phyloP scores from a whole-genome alignment of 805 yeast species.

The Nematodospora valgi region DNA sequence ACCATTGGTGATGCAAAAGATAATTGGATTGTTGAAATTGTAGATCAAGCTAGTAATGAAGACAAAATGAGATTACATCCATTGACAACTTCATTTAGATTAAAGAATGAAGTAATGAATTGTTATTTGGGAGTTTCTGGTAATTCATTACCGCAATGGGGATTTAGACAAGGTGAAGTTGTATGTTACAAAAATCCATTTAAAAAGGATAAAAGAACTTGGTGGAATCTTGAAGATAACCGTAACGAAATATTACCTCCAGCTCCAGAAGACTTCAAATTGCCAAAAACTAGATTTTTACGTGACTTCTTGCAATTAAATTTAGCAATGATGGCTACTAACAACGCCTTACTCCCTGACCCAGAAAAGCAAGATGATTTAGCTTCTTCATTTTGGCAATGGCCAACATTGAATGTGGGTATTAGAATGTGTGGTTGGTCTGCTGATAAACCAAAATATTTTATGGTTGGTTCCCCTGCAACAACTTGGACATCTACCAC shows the following conservation, averaged over 20 bases:
- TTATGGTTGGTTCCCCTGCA: slow-evolving; percentile 67
- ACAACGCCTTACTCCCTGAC: slow-evolving; percentile 79
- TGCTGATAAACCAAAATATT: slow-evolving; percentile 51
- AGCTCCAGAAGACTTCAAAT: slow-evolving; percentile 56
- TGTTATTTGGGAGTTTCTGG: slow-evolving; percentile 90
- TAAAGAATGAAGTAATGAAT: slow-evolving; percentile 62
- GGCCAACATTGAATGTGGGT: slow-evolving; percentile 71
- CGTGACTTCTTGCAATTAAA: slow-evolving; percentile 70
- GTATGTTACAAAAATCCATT: slow-evolving; percentile 70
- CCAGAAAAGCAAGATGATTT: slow-evolving; percentile 65
- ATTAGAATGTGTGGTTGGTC: slow-evolving; percentile 79
- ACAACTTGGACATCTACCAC: slow-evolving; percentile 66
- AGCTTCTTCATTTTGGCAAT: slow-evolving; percentile 79
- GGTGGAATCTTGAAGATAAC: slow-evolving; percentile 85
- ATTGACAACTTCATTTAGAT: slow-evolving; percentile 76
- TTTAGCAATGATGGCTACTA: slow-evolving; percentile 79
- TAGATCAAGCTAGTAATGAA: slow-evolving; percentile 54
- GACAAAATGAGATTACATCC: slow-evolving; percentile 64
- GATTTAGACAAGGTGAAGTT: slow-evolving; percentile 96
- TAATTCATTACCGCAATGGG: slow-evolving; percentile 86
- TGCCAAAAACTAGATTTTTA: slow-evolving; percentile 72
- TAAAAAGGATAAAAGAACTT: slow-evolving; percentile 73
- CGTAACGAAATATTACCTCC: slow-evolving; percentile 54
- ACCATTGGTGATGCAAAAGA: slow-evolving; percentile 68
- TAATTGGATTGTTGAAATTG: slow-evolving; percentile 73